Percentiles rank a stretch among this genome's conserved stretches.
Conservation (phyloP, 371 early-diverging fungal genomes). For the Mucor saturninus region DNA sequence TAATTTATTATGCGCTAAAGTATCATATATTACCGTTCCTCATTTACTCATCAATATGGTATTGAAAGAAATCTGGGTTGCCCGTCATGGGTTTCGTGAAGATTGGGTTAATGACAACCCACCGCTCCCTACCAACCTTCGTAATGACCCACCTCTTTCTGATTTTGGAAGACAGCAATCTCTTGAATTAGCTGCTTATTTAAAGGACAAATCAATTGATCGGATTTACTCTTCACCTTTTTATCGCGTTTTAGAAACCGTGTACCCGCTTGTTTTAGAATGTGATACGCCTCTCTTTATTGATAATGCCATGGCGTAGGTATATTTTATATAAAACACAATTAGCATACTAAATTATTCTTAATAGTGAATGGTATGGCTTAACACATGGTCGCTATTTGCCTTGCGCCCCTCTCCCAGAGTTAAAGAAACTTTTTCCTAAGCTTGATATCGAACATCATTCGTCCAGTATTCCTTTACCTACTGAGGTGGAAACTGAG, state of each 20-base stretch:
- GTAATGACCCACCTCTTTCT: constrained; percentile 40
- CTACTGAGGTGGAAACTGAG: constrained; percentile 31
- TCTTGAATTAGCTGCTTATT: constrained; percentile 29
- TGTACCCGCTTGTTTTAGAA: constrained; percentile 33
- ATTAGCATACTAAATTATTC: not conserved
- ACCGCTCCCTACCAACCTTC: constrained; percentile 32
- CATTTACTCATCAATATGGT: constrained; percentile 12
- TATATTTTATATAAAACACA: not conserved
- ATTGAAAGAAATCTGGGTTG: constrained; percentile 40
- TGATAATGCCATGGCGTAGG: constrained; percentile 43
- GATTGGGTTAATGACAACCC: constrained; percentile 42
- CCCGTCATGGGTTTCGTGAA: constrained; percentile 46
- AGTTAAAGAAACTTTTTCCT: constrained; percentile 35
- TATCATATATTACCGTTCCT: not conserved
- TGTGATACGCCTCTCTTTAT: constrained; percentile 30
- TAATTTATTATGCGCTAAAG: not conserved
- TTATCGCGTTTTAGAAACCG: constrained; percentile 43
- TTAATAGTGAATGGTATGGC: constrained; percentile 50
- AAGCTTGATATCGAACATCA: constrained; percentile 26
- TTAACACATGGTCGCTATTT: constrained; percentile 32
- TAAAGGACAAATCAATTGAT: constrained; percentile 36
- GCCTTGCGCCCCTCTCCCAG: constrained; percentile 30
- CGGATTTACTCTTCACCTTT: constrained; percentile 45
- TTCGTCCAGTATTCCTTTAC: constrained; percentile 29
- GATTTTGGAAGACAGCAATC: constrained; percentile 40